Evolutionary conservation across 805 yeast genomes (phyloP).

Genomic region (Candida rishiriensis): DNA sequence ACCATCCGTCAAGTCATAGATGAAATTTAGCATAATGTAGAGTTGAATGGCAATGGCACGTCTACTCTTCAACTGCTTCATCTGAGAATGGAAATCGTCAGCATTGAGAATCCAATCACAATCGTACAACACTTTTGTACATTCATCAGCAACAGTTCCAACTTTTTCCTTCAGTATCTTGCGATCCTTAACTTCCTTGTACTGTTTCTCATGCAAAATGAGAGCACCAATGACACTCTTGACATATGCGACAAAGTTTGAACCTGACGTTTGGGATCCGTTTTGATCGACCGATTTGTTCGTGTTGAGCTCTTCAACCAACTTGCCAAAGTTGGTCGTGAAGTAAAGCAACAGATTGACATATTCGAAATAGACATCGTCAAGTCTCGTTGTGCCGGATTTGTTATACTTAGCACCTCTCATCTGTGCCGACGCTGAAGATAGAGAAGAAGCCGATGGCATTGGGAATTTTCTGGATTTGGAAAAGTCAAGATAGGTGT

Average conservation of each 20-base stretch:
- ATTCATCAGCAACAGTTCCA: conserved; percentile 3
- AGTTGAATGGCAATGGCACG: conserved; percentile 20
- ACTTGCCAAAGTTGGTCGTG: conserved; percentile 12
- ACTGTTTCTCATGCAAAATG: no score
- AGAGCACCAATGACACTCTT: conserved; percentile 5
- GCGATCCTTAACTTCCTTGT: no score
- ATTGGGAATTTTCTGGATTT: conserved; percentile 17
- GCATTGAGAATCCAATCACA: conserved; percentile 27
- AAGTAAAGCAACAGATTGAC: conserved; percentile 13
- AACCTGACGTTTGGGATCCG: neutral
- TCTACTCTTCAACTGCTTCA: conserved; percentile 13
- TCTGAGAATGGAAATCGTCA: conserved; percentile 20
- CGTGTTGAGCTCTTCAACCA: conserved; percentile 16
- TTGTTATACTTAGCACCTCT: neutral
- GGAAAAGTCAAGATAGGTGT: conserved; percentile 14
- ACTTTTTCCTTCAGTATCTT: conserved; percentile 12
- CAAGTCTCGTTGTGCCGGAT: conserved; percentile 5
- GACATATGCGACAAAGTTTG: neutral
- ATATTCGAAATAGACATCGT: conserved; percentile 14
- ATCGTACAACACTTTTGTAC: conserved; percentile 14
- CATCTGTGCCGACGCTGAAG: no score
- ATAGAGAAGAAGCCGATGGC: no score
- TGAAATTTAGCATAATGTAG: conserved; percentile 20
- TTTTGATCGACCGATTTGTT: conserved; percentile 2
- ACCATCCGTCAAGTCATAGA: conserved; percentile 13